Conservation (phyloP, 805 yeast species). For the Barnettozyma californica region DNA sequence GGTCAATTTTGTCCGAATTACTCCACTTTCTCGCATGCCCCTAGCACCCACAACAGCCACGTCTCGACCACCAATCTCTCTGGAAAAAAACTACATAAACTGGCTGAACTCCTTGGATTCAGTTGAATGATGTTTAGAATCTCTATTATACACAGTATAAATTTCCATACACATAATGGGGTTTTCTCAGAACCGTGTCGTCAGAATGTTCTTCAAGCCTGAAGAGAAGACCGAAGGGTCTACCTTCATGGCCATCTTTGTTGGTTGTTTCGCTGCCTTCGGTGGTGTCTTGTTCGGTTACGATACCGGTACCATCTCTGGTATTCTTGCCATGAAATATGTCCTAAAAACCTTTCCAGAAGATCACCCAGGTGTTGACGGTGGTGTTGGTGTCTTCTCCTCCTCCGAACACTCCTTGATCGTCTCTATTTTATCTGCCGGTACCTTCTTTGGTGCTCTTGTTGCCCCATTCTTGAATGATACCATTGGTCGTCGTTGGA, state of each 20-base stretch:
- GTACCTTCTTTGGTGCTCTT: constrained; percentile 66
- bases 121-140: neutral
- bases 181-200: constrained; percentile 34
- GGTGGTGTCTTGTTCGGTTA: constrained; percentile 67
- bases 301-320: constrained; percentile 65
- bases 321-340: constrained; percentile 60
- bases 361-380: constrained; percentile 31
- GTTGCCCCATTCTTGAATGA: constrained; percentile 55
- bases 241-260: constrained; percentile 41
- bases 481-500: constrained; percentile 48
- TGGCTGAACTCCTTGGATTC: neutral
- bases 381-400: constrained; percentile 31
- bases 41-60: neutral
- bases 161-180: constrained; percentile 9
- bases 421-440: constrained; percentile 67
- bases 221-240: constrained; percentile 47
- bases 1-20: neutral
- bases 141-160: neutral
- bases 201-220: constrained; percentile 33
- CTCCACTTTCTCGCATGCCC: neutral
- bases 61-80: neutral
- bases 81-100: neutral
- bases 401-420: constrained; percentile 51
- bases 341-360: constrained; percentile 39
- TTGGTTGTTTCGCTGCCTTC: constrained; percentile 59